These are phyloP conservation scores for Acer saccharum DNA, from an alignment of 345 rosid species.

Conservation along the genomic window DNA sequence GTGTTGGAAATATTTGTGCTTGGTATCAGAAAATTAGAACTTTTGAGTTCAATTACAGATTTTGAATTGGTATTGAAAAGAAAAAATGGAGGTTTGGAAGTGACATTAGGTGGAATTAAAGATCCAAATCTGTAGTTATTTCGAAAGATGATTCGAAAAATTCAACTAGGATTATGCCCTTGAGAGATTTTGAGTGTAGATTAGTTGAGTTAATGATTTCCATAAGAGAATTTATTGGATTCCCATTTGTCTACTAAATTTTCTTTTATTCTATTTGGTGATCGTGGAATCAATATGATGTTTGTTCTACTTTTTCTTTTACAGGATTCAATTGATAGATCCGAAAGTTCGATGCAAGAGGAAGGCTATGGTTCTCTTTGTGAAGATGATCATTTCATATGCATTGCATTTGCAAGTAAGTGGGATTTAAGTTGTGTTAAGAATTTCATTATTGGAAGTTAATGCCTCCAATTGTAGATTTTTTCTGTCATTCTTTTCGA, in stretches of 20 bases:
- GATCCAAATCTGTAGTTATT: no score
- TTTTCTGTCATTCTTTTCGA: no score
- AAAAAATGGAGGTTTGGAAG: no score
- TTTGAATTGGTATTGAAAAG: no score
- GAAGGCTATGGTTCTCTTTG: conserved; percentile 19
- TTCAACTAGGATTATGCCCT: no score
- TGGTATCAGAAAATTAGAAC: no score
- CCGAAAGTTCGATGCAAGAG: conserved; percentile 11
- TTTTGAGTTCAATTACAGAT: no score
- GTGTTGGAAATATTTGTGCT: no score
- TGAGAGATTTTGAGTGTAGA: background rate
- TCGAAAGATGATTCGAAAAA: no score
- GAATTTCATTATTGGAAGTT: background rate
- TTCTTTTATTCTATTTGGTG: no score
- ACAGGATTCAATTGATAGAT: conserved; percentile 12
- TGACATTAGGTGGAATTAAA: no score
- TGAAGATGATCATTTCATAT: conserved; percentile 32
- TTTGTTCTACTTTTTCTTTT: conserved; percentile 4
- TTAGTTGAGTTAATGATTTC: background rate
- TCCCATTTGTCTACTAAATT: background rate
- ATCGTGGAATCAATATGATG: background rate
- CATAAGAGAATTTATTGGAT: background rate
- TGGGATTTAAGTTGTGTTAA: background rate
- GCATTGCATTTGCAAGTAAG: conserved; percentile 31
- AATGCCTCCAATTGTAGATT: no score